Evolutionary conservation across 1,284 basidiomycete genomes (phyloP), one percentile per base, ranked within the genome.

Genomic region (Erythrobasidium hasegawianum): DNA sequence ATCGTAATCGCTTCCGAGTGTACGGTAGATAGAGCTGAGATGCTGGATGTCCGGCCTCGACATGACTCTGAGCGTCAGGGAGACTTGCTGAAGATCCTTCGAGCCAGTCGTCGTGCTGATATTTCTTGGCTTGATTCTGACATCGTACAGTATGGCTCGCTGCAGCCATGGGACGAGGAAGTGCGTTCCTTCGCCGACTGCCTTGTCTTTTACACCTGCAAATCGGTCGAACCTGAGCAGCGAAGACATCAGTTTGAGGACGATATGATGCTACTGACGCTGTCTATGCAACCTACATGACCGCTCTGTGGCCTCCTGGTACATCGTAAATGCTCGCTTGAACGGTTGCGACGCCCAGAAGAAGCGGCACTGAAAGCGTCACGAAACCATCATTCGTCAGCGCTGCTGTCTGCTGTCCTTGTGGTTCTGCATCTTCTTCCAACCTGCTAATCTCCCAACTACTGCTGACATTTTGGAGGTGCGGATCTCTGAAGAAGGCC

Each of bases 51-150:
- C 93, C 22, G 95, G 96, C 67, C 93, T 83, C 39, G 92, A 96
- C 73, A 99, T 85, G 54, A 98, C 95, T 74, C 96, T 89, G 56
- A 98, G 84, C 1, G 95, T 97, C 66, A 99, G 86, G 45, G 93
- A 89, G 64, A 96, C 89, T 92, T 97, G 97, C 80, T 98, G 95
- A 79, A 98, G 81, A 78, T 97, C 81, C 78, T 96, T 97, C 24
- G 91, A 95, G 11, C 93, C 93, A 38, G 93, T 97, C 7, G 89
- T 94, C 0, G 95, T 97, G 18, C 90, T 92, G 71, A 98, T 98
- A 77, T 97, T 97, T 89, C 93, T 81, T 52, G 95, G 95, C 81
- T 98, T 99, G 78, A 95, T 96, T 68, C 96, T 86, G 71, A 93
- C 94, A 81, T 99, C 96, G 78, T 96, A 97, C 54, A 98, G 81